A percentile compares a stretch with the other conserved stretches of the same genome.
Conservation (phyloP, 345 rosid species). For the Erucastrum elatum region DNA sequence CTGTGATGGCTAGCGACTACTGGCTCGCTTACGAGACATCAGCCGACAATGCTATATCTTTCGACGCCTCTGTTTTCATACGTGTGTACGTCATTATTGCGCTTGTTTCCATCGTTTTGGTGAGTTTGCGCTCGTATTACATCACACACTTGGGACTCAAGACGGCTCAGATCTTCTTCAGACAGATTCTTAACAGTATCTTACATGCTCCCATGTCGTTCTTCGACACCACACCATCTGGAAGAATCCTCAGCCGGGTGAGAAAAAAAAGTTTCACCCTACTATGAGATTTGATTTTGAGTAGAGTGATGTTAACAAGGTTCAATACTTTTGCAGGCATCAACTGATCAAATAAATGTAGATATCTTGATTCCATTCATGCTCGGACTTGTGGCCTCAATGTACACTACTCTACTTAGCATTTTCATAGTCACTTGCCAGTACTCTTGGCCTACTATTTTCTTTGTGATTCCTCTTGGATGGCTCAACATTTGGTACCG, state of each 20-base stretch:
- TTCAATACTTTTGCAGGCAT: slow-evolving; percentile 55
- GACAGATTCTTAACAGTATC: slow-evolving; percentile 73
- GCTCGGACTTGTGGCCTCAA: slow-evolving; percentile 51
- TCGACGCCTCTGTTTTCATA: slow-evolving; percentile 61
- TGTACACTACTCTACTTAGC: slow-evolving; percentile 71
- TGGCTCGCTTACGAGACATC: slow-evolving; percentile 94
- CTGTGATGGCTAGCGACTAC: slow-evolving; percentile 85
- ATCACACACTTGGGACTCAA: slow-evolving; percentile 69
- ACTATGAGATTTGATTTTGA: background rate
- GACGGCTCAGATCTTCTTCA: slow-evolving; percentile 77
- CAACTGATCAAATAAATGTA: slow-evolving; percentile 77
- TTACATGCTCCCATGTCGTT: slow-evolving; percentile 96
- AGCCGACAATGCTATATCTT: slow-evolving; percentile 47
- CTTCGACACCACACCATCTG: slow-evolving; percentile 96
- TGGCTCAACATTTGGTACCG: slow-evolving; percentile 90
- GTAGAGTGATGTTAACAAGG: background rate
- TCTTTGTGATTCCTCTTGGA: slow-evolving; percentile 80
- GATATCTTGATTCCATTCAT: slow-evolving; percentile 77
- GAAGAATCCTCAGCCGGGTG: slow-evolving; percentile 91
- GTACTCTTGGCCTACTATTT: slow-evolving; percentile 87
- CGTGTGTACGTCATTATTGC: slow-evolving; percentile 62
- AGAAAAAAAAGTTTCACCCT: slow-evolving; percentile 31
- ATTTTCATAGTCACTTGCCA: slow-evolving; percentile 88
- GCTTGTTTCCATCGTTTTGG: slow-evolving; percentile 52
- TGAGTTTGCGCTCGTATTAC: slow-evolving; percentile 52